Conservation (phyloP, 2,329 filamentous ascomycete genomes). For the Bipolaris zeicola region DNA sequence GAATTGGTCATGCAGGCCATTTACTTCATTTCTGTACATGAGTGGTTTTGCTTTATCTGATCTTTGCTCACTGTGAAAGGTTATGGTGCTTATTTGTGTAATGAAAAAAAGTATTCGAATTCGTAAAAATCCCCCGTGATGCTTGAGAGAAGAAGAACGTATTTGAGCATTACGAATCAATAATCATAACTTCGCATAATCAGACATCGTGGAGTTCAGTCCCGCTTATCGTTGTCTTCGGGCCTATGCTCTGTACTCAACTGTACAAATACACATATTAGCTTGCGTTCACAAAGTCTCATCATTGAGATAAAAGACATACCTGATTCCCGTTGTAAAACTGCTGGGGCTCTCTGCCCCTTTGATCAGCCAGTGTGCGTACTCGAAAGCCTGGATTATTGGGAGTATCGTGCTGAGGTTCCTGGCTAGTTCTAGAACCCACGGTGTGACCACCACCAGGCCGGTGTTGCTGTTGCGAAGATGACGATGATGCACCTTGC, state of each 20-base stretch:
- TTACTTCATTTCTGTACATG: too few relatives aligned
- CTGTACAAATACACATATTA: not conserved
- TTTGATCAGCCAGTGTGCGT: conserved; percentile 53
- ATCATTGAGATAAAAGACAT: conserved; percentile 42
- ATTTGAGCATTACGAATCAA: too few relatives aligned
- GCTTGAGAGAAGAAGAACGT: too few relatives aligned
- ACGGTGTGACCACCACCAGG: conserved; percentile 13
- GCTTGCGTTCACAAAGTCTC: not conserved
- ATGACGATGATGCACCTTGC: not conserved
- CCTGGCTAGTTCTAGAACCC: conserved; percentile 15
- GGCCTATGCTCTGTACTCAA: conserved; percentile 12
- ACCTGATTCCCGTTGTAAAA: conserved; percentile 94
- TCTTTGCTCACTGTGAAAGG: too few relatives aligned
- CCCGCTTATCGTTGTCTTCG: conserved; percentile 10
- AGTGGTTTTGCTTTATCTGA: too few relatives aligned
- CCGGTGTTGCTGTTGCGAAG: conserved; percentile 7
- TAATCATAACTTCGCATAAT: not conserved
- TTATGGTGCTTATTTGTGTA: too few relatives aligned
- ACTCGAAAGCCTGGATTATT: conserved; percentile 44
- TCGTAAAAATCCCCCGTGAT: too few relatives aligned
- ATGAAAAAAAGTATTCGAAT: too few relatives aligned
- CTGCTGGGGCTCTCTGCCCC: conserved; percentile 64
- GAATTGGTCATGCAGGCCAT: too few relatives aligned
- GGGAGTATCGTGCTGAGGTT: conserved; percentile 4
- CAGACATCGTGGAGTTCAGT: not conserved